These are phyloP conservation scores for Vitis cinerea DNA, from an alignment of 164 flowering plant species.

Conservation along the genomic window DNA sequence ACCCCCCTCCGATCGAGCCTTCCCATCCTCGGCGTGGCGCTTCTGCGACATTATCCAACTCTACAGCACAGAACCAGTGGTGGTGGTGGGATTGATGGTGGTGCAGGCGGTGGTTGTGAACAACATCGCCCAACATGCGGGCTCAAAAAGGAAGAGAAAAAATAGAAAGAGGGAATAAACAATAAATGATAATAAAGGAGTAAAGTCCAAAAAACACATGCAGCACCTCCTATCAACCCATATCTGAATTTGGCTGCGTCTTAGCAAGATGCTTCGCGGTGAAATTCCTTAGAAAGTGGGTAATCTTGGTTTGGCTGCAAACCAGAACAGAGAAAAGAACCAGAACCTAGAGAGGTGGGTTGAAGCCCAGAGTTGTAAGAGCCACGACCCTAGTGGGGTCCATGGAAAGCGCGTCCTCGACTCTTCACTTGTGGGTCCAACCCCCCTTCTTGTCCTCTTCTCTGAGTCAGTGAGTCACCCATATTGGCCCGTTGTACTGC, in stretches of 20 bases:
- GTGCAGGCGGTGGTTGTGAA: not conserved
- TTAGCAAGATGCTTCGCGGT: slow-evolving; percentile 15
- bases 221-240: slow-evolving; percentile 6
- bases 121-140: slow-evolving; percentile 16
- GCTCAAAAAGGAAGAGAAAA: not conserved
- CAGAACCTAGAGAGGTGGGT: too few species aligned
- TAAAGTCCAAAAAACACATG: slow-evolving; percentile 15
- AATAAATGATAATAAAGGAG: slow-evolving; percentile 3
- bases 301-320: too few species aligned
- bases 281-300: slow-evolving; percentile 1
- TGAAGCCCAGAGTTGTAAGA: too few species aligned
- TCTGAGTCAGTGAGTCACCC: too few species aligned
- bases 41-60: slow-evolving; percentile 55
- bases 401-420: too few species aligned
- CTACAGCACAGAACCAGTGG: not conserved
- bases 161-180: not conserved
- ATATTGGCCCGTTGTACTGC: too few species aligned
- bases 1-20: slow-evolving; percentile 23
- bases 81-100: not conserved
- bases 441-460: too few species aligned
- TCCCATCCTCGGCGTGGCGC: slow-evolving; percentile 53
- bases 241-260: slow-evolving; percentile 20
- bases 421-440: too few species aligned
- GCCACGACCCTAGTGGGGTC: too few species aligned
- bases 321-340: too few species aligned